Evolutionary conservation across 176 grass and related monocot genomes (phyloP).

Genomic region (Luzula sylvatica): DNA sequence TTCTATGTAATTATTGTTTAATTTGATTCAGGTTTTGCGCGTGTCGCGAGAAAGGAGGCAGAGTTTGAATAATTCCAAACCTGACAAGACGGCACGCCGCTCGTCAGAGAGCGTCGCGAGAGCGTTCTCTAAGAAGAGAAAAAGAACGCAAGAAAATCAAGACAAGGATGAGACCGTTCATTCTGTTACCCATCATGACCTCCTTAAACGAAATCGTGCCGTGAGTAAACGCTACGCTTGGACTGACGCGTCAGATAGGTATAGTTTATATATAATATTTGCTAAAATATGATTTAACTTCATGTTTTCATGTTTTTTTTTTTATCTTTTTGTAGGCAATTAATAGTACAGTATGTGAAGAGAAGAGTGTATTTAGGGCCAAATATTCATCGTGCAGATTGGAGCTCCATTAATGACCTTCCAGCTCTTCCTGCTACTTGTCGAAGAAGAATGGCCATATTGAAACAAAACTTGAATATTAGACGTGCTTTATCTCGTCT

Average conservation of each 20-base stretch:
- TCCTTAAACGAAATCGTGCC: slow-evolving; percentile 33
- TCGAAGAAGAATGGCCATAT: slow-evolving; percentile 57
- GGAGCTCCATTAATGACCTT: slow-evolving; percentile 68
- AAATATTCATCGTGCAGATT: slow-evolving; percentile 61
- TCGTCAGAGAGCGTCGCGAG: slow-evolving; percentile 16
- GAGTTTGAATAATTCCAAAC: slow-evolving; percentile 26
- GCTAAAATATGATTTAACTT: background rate
- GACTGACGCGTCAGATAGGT: slow-evolving; percentile 75
- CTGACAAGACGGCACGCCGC: slow-evolving; percentile 17
- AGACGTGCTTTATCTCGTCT: slow-evolving; percentile 53
- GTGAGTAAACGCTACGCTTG: slow-evolving; percentile 66
- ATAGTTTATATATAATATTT: slow-evolving; percentile 15
- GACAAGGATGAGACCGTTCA: slow-evolving; percentile 19
- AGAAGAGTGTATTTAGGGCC: slow-evolving; percentile 58
- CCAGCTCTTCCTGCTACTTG: slow-evolving; percentile 70
- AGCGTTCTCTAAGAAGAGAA: slow-evolving; percentile 41
- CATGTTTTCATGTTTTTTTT: slow-evolving; percentile 2
- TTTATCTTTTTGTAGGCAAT: slow-evolving; percentile 35
- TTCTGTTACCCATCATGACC: slow-evolving; percentile 25
- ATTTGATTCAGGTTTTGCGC: slow-evolving; percentile 65
- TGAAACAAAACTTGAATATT: slow-evolving; percentile 55
- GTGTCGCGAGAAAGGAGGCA: slow-evolving; percentile 40
- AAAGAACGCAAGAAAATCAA: slow-evolving; percentile 27
- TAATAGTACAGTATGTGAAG: slow-evolving; percentile 73
- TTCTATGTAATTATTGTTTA: background rate